Conservation (phyloP, 257 asterid genomes). For the Solanum pimpinellifolium region DNA sequence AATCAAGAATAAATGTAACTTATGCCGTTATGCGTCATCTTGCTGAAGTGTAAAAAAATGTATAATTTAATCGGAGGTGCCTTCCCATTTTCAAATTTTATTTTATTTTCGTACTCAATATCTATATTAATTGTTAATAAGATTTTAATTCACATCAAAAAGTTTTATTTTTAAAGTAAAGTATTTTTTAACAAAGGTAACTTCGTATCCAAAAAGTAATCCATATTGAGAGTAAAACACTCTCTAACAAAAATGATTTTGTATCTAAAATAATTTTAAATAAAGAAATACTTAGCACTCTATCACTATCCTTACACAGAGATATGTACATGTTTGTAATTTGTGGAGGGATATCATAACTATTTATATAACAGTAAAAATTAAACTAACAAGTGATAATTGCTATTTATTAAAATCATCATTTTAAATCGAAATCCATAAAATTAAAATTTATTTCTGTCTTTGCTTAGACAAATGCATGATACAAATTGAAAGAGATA, state of each 20-base stretch:
- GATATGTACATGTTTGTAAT: not conserved
- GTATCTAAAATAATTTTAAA: too few relatives aligned
- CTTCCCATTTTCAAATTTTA: not conserved
- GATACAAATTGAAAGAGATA: not conserved
- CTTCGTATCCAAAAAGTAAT: too few relatives aligned
- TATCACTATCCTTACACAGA: too few relatives aligned
- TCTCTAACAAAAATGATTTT: too few relatives aligned
- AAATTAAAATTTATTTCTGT: too few relatives aligned
- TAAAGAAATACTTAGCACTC: too few relatives aligned
- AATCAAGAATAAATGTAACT: not conserved
- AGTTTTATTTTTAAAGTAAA: accelerated
- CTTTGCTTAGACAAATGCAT: not conserved
- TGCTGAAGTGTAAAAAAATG: not conserved
- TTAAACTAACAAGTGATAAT: not conserved
- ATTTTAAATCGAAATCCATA: too few relatives aligned
- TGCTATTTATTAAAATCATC: too few relatives aligned
- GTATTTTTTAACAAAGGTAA: too few relatives aligned
- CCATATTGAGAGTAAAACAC: too few relatives aligned
- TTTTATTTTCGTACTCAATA: too few relatives aligned
- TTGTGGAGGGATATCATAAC: not conserved
- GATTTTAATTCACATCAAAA: not conserved
- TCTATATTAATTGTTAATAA: accelerated
- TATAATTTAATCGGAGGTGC: not conserved
- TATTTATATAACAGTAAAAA: too few relatives aligned
- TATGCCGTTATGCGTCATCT: not conserved